Conservation (phyloP, 2,329 filamentous ascomycete genomes). For the Paramyrothecium sp. region DNA sequence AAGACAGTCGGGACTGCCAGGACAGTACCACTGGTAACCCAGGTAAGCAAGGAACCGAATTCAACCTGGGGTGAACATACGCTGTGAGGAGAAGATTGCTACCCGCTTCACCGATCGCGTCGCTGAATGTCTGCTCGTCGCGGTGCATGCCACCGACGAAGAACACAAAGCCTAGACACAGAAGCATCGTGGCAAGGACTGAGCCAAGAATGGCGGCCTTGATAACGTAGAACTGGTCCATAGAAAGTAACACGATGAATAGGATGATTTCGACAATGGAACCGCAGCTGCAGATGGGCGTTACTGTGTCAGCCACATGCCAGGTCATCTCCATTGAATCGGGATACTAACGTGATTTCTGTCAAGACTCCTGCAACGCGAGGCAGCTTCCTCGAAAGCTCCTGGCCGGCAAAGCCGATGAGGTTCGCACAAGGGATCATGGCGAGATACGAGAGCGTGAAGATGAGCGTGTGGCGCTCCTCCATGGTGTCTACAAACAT, state of each 20-base stretch:
- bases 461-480: conserved; percentile 40
- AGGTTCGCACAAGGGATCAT: conserved; percentile 52
- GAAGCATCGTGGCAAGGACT: conserved; percentile 75
- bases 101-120: conserved; percentile 75
- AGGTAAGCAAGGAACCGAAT: conserved; percentile 7
- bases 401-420: conserved; percentile 53
- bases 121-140: conserved; percentile 69
- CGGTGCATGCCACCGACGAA: conserved; percentile 70
- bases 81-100: conserved; percentile 75
- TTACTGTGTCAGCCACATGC: conserved; percentile 6
- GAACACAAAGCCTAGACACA: conserved; percentile 80
- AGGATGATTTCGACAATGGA: conserved; percentile 80
- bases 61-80: conserved; percentile 45
- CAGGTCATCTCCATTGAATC: not conserved
- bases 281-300: conserved; percentile 51
- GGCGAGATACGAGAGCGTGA: conserved; percentile 46
- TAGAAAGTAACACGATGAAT: conserved; percentile 70
- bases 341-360: conserved; percentile 49
- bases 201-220: conserved; percentile 82
- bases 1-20: conserved; percentile 54
- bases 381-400: conserved; percentile 76
- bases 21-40: conserved; percentile 27
- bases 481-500: conserved; percentile 26
- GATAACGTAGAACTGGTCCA: conserved; percentile 65
- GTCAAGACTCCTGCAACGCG: conserved; percentile 66